Evolutionary conservation across 2,329 filamentous ascomycete species (phyloP).

Genomic region (Shiraia bambusicola): DNA sequence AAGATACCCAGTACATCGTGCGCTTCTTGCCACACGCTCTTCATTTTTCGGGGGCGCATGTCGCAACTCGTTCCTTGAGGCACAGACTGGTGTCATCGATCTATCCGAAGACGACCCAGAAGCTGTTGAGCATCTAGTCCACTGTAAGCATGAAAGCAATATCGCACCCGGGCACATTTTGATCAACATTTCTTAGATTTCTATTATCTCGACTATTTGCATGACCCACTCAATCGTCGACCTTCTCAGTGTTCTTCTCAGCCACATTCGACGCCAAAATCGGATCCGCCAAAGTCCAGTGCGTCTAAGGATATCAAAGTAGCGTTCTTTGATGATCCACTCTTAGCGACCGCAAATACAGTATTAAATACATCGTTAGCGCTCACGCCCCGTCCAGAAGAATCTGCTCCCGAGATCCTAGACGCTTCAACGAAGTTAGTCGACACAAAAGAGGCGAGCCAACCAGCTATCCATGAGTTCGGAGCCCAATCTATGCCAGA

Average conservation of each 20-base stretch:
- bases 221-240: constrained; percentile 32
- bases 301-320: constrained; percentile 34
- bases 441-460: constrained; percentile 37
- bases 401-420: constrained; percentile 21
- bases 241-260: constrained; percentile 33
- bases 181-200: constrained; percentile 36
- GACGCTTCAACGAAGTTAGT: constrained; percentile 32
- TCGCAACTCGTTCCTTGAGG: constrained; percentile 41
- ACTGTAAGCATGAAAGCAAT: constrained; percentile 35
- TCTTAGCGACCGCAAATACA: constrained; percentile 38
- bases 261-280: constrained; percentile 21
- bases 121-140: constrained; percentile 46
- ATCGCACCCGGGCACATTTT: constrained; percentile 13
- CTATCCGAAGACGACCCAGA: constrained; percentile 45
- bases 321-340: constrained; percentile 41
- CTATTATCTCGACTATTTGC: constrained; percentile 46
- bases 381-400: constrained; percentile 31
- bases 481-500: constrained; percentile 37
- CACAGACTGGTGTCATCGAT: constrained; percentile 42
- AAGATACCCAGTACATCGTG: constrained; percentile 52
- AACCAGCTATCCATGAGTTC: constrained; percentile 35
- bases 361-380: constrained; percentile 23
- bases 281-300: constrained; percentile 15
- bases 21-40: constrained; percentile 52
- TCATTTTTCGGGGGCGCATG: constrained; percentile 50